phyloP scores from a whole-genome alignment of 2,329 filamentous ascomycete species.

The Fragosphaeria purpurea region DNA sequence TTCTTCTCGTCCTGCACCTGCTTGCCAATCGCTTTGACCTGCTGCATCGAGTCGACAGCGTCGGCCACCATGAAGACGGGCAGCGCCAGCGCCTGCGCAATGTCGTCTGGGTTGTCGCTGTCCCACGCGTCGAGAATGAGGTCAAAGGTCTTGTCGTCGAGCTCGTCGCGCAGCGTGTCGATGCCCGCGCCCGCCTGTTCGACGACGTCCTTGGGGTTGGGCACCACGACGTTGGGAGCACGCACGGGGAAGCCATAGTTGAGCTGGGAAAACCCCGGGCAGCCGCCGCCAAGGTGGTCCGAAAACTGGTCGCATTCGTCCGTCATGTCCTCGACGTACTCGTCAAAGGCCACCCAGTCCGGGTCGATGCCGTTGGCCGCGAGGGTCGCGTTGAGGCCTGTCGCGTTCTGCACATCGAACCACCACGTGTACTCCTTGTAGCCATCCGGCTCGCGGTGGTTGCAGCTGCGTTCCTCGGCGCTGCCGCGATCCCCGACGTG shows the following conservation, averaged over 20 bases:
- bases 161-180: constrained; percentile 4
- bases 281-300: too few relatives aligned
- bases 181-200: constrained; percentile 7
- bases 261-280: not conserved
- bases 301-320: constrained; percentile 1
- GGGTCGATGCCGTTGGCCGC: constrained; percentile 13
- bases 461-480: too few relatives aligned
- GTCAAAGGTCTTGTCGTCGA: not conserved
- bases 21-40: constrained; percentile 15
- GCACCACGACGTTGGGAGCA: constrained; percentile 7
- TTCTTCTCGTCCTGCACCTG: constrained; percentile 17
- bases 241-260: constrained; percentile 14
- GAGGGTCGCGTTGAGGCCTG: constrained; percentile 11
- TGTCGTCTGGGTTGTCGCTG: not conserved
- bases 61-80: constrained; percentile 13
- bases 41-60: constrained; percentile 15
- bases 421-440: constrained; percentile 11
- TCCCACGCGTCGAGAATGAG: constrained; percentile 12
- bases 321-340: not conserved
- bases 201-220: constrained; percentile 15
- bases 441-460: not conserved
- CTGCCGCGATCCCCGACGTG: too few relatives aligned
- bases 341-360: constrained; percentile 14
- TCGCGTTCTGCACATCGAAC: constrained; percentile 13
- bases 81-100: constrained; percentile 7